These are phyloP conservation scores for Pilaira anomala DNA, from an alignment of 192 early-diverging fungal species.

Conservation along the genomic window DNA sequence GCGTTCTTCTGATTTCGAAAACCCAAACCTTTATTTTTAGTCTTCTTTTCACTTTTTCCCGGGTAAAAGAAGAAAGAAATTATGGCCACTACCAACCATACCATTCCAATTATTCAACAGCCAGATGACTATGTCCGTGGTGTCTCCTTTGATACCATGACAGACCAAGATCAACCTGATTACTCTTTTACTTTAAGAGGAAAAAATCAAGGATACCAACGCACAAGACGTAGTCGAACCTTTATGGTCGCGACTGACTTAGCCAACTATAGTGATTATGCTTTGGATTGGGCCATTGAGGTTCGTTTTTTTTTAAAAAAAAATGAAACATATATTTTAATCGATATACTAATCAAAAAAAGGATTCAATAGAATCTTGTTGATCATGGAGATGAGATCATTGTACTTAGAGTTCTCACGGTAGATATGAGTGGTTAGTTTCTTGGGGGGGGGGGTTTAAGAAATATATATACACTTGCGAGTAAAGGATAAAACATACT, in stretches of 20 bases:
- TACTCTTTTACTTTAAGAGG: constrained; percentile 49
- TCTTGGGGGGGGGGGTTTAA: too few relatives aligned
- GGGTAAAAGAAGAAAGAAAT: too few relatives aligned
- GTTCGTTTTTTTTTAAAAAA: constrained; percentile 13
- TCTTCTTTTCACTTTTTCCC: too few relatives aligned
- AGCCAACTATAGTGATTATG: constrained; percentile 49
- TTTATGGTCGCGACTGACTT: constrained; percentile 55
- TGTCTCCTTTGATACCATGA: constrained; percentile 42
- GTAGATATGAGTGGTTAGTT: constrained; percentile 31
- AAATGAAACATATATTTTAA: too few relatives aligned
- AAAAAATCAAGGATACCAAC: constrained; percentile 40
- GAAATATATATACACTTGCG: background rate
- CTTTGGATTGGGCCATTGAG: constrained; percentile 47
- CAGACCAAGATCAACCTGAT: constrained; percentile 33
- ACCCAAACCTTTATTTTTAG: too few relatives aligned
- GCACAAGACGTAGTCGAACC: constrained; percentile 37
- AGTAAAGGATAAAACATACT: background rate
- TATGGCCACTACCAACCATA: background rate
- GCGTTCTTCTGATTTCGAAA: too few relatives aligned
- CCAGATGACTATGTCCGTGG: constrained; percentile 30
- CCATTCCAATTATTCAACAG: background rate
- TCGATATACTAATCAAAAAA: background rate
- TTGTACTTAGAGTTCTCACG: constrained; percentile 28
- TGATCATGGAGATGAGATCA: constrained; percentile 53
- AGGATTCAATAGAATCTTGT: constrained; percentile 32